Conservation (phyloP, 2,329 filamentous ascomycete genomes). For the Pseudogymnoascus sp. region DNA sequence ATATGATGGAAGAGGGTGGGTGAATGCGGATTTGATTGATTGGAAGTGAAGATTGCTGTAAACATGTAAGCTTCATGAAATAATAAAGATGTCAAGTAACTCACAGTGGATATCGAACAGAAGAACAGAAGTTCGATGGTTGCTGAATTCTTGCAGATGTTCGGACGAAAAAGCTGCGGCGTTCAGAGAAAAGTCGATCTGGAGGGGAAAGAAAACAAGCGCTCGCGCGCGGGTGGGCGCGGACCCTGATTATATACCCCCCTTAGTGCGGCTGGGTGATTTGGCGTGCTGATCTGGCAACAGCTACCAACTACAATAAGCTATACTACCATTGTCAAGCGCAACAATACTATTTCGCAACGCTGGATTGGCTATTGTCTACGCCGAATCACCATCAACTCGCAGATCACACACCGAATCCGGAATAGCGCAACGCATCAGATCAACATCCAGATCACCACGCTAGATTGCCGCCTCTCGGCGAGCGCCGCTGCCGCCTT, state of each 20-base stretch:
- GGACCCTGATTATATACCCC: neutral
- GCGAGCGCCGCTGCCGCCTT: neutral
- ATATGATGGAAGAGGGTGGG: neutral
- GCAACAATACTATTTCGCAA: neutral
- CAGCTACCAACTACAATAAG: neutral
- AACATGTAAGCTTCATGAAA: neutral
- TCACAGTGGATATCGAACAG: neutral
- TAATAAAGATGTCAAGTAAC: neutral
- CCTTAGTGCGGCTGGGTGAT: neutral
- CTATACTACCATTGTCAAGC: neutral
- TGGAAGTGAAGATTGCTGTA: neutral
- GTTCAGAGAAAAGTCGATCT: neutral
- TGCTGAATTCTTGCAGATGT: neutral
- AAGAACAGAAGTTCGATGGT: neutral
- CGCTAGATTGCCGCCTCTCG: conserved; percentile 3
- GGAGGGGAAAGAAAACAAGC: neutral
- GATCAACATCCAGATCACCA: neutral
- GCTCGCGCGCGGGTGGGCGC: neutral
- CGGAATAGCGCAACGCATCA: neutral
- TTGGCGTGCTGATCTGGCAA: neutral
- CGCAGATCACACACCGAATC: neutral
- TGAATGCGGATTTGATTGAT: neutral
- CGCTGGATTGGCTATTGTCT: conserved; percentile 5
- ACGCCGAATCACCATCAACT: neutral
- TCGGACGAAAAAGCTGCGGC: neutral